Percentiles rank a stretch among this genome's conserved stretches.
Conservation (phyloP, 768 basidiomycete genomes). For the Amanita inopinata region DNA sequence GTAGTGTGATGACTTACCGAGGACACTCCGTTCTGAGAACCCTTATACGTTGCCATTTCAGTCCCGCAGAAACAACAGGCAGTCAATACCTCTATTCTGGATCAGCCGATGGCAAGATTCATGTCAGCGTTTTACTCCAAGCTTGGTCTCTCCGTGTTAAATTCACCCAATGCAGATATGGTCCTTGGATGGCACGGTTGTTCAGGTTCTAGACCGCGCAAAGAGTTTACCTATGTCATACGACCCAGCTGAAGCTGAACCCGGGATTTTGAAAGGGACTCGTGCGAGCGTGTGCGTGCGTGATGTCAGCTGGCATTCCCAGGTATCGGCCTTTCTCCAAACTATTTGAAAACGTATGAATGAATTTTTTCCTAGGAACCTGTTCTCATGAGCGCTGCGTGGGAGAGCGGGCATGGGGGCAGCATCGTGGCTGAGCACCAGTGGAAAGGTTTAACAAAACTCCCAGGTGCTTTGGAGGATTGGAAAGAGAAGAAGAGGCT, state of each 20-base stretch:
- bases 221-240: slow-evolving; percentile 58
- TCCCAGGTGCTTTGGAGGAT: slow-evolving; percentile 58
- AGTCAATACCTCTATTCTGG: slow-evolving; percentile 93
- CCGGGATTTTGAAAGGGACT: slow-evolving; percentile 19
- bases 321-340: slow-evolving; percentile 30
- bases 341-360: neutral
- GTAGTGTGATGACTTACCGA: slow-evolving; percentile 91
- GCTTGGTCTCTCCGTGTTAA: slow-evolving; percentile 6
- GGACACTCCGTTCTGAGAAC: slow-evolving; percentile 88
- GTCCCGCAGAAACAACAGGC: slow-evolving; percentile 86
- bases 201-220: slow-evolving; percentile 77
- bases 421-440: slow-evolving; percentile 88
- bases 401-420: slow-evolving; percentile 58
- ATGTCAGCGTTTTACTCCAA: slow-evolving; percentile 37
- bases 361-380: slow-evolving; percentile 48
- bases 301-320: slow-evolving; percentile 93
- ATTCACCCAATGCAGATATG: slow-evolving; percentile 58
- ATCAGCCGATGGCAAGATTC: slow-evolving; percentile 75
- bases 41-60: slow-evolving; percentile 94
- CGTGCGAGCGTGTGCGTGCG: slow-evolving; percentile 55
- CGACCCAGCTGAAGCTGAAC: slow-evolving; percentile 62
- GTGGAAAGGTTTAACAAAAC: slow-evolving; percentile 88
- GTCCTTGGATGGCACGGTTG: slow-evolving; percentile 83
- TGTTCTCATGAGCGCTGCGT: slow-evolving; percentile 84
- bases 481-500: slow-evolving; percentile 26